Base-by-base conservation (phyloP, 768 basidiomycete genomes). In the Trametes meyenii region DNA sequence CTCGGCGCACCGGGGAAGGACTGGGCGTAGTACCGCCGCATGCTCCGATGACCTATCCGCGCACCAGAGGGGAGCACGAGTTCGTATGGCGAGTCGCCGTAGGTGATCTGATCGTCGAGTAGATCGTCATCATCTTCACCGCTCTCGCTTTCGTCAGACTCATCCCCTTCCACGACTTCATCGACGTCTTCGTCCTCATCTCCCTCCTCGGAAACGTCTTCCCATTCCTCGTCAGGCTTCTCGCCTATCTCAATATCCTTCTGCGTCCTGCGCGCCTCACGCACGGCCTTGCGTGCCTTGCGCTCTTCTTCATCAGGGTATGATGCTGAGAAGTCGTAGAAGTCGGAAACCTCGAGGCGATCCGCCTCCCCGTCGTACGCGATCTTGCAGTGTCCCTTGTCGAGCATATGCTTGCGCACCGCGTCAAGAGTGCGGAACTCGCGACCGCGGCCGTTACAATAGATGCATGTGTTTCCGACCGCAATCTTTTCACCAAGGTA, bases 311-410 rank as follows among this genome's bases (percentile, higher is more conserved):
- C 75, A 50, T 77, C 77, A 0, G 91, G 90, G 70, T 96, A 96
- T 12, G 90, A 93, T 0, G 80, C 73, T 0, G 87, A 82, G 73
- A 96, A 98, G 74, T 97, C 94, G 77, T 98, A 99, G 71, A 81
- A 98, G 66, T 98, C 96, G 0, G 94, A 92, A 5, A 96, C 66
- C 66, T 96, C 96, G 54, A 96, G 83, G 43, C 87, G 84, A 70
- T 98, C 94, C 40, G 77, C 71, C 67, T 92, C 87, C 1, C 83
- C 76, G 60, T 94, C 92, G 74, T 96, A 98, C 0, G 92, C 90
- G 65, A 99, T 86, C 76, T 97, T 98, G 82, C 96, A 98, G 70
- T 99, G 97, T 60, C 85, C 83, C 77, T 98, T 98, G 79, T 96
- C 96, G 42, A 85, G 63, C 97, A 99, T 99, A 72, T 99, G 97